phyloP scores from a whole-genome alignment of 805 yeast species.

The Candida oleophila region DNA sequence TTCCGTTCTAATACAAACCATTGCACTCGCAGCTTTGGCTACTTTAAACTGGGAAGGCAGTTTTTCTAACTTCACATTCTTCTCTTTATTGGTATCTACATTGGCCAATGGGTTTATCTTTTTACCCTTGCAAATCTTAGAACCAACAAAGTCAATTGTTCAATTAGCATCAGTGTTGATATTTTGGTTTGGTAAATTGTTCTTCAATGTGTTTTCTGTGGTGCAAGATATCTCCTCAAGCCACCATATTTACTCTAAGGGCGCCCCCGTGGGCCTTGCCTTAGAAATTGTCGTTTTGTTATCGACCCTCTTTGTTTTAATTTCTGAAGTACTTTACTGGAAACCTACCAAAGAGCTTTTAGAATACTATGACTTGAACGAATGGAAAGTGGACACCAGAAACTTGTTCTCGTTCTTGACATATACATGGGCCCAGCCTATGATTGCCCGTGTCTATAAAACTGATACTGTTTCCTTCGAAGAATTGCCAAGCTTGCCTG shows the following conservation, averaged over 20 bases:
- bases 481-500: conserved; percentile 78
- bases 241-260: conserved; percentile 13
- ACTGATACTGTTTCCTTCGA: conserved; percentile 25
- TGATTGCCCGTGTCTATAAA: conserved; percentile 21
- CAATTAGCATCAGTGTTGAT: conserved; percentile 22
- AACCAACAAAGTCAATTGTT: conserved; percentile 19
- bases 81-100: conserved; percentile 7
- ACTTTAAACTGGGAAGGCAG: conserved; percentile 2
- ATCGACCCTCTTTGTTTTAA: conserved; percentile 13
- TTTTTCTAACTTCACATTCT: neutral
- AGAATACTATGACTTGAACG: conserved; percentile 22
- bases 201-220: conserved; percentile 10
- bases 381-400: conserved; percentile 23
- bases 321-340: conserved; percentile 18
- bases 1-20: conserved; percentile 14
- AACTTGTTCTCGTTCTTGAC: conserved; percentile 22
- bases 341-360: conserved; percentile 19
- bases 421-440: conserved; percentile 27
- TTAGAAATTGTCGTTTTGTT: conserved; percentile 12
- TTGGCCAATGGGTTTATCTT: conserved; percentile 8
- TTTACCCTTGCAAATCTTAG: conserved; percentile 23
- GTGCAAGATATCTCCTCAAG: conserved; percentile 21
- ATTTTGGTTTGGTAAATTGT: conserved; percentile 19
- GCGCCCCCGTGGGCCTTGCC: neutral
- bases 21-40: conserved; percentile 12